Conservation (phyloP, 2,329 filamentous ascomycete genomes). For the Pseudogymnoascus sp. region DNA sequence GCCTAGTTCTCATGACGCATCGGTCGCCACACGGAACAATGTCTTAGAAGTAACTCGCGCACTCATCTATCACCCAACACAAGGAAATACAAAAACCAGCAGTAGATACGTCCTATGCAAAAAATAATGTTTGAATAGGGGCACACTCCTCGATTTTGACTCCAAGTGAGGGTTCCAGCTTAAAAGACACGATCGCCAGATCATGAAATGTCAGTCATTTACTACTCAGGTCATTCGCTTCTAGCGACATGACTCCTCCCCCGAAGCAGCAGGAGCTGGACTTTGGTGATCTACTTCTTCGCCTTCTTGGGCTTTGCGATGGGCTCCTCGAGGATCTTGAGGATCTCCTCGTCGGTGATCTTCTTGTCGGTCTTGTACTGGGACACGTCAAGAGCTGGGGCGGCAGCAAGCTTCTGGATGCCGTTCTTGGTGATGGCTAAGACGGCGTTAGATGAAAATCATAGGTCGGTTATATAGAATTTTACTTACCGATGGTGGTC, state of each 20-base stretch:
- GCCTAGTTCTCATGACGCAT: neutral
- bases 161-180: neutral
- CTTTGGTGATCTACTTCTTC: constrained; percentile 41
- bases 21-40: neutral
- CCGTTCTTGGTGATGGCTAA: constrained; percentile 96
- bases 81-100: neutral
- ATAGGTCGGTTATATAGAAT: neutral
- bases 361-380: constrained; percentile 96
- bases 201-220: constrained; percentile 1
- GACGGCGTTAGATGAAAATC: constrained; percentile 9
- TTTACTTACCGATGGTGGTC: constrained; percentile 78
- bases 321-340: constrained; percentile 88
- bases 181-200: neutral
- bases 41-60: neutral
- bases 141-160: neutral
- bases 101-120: neutral
- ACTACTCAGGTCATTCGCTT: neutral
- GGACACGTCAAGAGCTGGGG: constrained; percentile 65
- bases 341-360: constrained; percentile 89
- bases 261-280: neutral
- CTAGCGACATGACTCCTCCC: neutral
- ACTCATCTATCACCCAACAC: neutral
- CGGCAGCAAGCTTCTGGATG: constrained; percentile 72
- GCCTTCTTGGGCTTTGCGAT: constrained; percentile 74
- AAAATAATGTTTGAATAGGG: neutral